Percentiles rank a stretch among this genome's conserved stretches.
Conservation (phyloP, 225 moss, liverwort and hornwort species). For the Pleurozium schreberi region DNA sequence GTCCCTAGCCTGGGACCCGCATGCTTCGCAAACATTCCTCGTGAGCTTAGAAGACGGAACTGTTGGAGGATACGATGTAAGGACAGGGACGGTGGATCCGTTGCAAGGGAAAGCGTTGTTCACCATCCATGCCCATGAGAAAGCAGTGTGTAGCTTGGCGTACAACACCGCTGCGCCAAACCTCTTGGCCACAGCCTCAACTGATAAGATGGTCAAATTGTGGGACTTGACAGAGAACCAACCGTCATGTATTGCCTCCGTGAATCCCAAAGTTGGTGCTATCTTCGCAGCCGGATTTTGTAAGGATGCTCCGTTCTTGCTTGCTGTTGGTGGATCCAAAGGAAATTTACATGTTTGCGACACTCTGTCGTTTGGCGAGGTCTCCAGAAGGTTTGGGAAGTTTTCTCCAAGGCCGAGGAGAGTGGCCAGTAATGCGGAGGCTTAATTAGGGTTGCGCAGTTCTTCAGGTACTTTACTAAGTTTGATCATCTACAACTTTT, state of each 20-base stretch:
- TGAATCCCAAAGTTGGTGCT: conserved; percentile 60
- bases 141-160: conserved; percentile 69
- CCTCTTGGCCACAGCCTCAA: conserved; percentile 38
- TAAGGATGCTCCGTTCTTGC: conserved; percentile 30
- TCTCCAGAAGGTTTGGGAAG: conserved; percentile 32
- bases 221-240: conserved; percentile 42
- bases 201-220: conserved; percentile 47
- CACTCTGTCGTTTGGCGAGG: conserved; percentile 24
- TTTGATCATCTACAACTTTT: not conserved
- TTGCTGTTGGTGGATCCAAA: conserved; percentile 49
- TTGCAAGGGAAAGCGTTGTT: conserved; percentile 47
- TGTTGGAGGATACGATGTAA: conserved; percentile 60
- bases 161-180: conserved; percentile 55
- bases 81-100: conserved; percentile 33
- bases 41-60: conserved; percentile 92
- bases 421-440: not conserved
- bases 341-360: conserved; percentile 47
- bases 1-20: conserved; percentile 77
- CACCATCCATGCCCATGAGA: conserved; percentile 86
- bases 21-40: conserved; percentile 52
- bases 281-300: conserved; percentile 41
- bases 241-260: conserved; percentile 44
- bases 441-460: not conserved
- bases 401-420: conserved; percentile 28
- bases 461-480: not conserved